Percentiles rank a stretch among this genome's conserved stretches.
Evolutionary conservation across 352 stramenopile genomes (phyloP).

Genomic region (Phytopythium ostracodes): DNA sequence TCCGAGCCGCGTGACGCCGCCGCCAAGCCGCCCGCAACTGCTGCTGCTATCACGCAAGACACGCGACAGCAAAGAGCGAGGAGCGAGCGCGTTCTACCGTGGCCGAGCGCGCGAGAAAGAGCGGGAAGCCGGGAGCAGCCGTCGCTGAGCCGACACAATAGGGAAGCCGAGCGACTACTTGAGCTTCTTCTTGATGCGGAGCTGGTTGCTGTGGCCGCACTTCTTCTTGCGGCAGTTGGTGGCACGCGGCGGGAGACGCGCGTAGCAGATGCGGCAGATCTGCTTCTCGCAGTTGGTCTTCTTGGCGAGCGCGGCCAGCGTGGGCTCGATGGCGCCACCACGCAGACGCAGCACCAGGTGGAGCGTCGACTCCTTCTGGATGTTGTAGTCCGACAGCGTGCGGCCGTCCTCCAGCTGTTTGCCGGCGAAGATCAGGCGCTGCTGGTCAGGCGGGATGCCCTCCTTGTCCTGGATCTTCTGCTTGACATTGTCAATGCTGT

Average conservation of each 20-base stretch:
- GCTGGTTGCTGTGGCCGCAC: conserved; percentile 99
- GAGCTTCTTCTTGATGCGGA: conserved; percentile 99
- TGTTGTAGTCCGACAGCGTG: conserved; percentile 94
- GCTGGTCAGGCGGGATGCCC: conserved; percentile 98
- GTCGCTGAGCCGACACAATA: conserved; percentile 3
- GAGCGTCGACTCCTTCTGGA: conserved; percentile 96
- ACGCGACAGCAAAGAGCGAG: neutral
- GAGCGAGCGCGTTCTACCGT: neutral
- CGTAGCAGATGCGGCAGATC: conserved; percentile 99
- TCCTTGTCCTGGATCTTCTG: conserved; percentile 99
- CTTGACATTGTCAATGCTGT: conserved; percentile 99
- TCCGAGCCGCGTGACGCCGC: neutral
- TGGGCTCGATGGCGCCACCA: conserved; percentile 94
- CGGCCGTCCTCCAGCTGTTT: conserved; percentile 98
- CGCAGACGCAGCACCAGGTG: conserved; percentile 95
- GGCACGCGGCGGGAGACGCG: conserved; percentile 97
- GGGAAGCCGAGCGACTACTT: conserved; percentile 88
- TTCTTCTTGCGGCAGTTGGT: conserved; percentile 99
- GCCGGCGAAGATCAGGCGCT: conserved; percentile 99
- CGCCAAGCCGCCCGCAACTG: neutral
- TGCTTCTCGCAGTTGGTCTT: conserved; percentile 99
- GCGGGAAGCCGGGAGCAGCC: conserved; percentile 4
- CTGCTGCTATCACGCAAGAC: neutral
- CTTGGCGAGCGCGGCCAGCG: conserved; percentile 97
- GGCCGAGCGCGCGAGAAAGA: neutral